Percentiles rank a stretch among this genome's conserved stretches.
Evolutionary conservation across 192 early-diverging fungal species (phyloP).

Genomic region (Rhizophagus prolifer): DNA sequence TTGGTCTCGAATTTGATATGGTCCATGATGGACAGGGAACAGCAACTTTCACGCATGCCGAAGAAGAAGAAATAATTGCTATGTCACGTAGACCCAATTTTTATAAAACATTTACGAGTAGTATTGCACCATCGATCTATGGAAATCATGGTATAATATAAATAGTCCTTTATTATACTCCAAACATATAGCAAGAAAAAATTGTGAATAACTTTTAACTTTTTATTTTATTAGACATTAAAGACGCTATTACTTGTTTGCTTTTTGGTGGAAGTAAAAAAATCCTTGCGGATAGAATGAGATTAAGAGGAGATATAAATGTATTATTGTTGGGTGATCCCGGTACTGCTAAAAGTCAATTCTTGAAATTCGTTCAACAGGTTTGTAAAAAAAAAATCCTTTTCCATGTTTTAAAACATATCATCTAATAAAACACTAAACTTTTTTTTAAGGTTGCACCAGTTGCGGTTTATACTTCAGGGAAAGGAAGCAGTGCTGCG

Average conservation of each 20-base stretch:
- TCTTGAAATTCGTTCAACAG: constrained; percentile 98
- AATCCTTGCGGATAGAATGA: constrained; percentile 94
- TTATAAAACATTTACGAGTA: constrained; percentile 87
- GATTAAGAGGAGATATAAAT: constrained; percentile 96
- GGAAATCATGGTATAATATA: constrained; percentile 73
- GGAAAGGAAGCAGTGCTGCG: constrained; percentile 97
- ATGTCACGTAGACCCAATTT: constrained; percentile 86
- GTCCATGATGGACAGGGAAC: constrained; percentile 60
- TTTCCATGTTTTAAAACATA: not conserved
- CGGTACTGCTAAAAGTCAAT: constrained; percentile 97
- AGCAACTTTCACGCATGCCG: constrained; percentile 78
- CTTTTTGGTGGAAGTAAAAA: constrained; percentile 97
- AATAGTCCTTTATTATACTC: too few relatives aligned
- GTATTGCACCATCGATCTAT: constrained; percentile 96
- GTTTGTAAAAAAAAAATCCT: constrained; percentile 35
- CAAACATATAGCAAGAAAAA: too few relatives aligned
- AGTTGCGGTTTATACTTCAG: constrained; percentile 98
- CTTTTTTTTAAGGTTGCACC: constrained; percentile 67
- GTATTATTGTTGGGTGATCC: constrained; percentile 97
- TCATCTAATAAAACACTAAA: not conserved
- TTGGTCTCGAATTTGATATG: constrained; percentile 84
- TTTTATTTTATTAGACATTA: constrained; percentile 73
- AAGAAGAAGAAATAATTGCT: constrained; percentile 89
- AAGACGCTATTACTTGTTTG: constrained; percentile 91
- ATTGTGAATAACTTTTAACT: not conserved